These are phyloP conservation scores for Desmodesmus armatus DNA, from an alignment of 139 green algal genomes.

Conservation along the genomic window DNA sequence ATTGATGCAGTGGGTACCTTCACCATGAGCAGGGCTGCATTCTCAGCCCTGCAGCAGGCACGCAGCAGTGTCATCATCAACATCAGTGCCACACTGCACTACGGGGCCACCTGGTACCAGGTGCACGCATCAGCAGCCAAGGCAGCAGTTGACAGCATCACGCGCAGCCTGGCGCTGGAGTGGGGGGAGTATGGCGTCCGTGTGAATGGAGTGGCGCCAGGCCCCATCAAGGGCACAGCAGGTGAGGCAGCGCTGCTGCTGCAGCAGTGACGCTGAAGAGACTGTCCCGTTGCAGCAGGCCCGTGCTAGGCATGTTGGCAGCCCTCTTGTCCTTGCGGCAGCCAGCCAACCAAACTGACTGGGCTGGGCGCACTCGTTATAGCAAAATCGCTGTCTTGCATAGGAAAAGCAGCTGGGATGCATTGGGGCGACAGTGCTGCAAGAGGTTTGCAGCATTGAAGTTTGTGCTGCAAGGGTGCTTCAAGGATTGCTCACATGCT, in stretches of 20 bases:
- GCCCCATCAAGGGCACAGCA: constrained; percentile 90
- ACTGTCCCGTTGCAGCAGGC: not conserved
- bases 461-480: not conserved
- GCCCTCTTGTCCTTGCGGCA: too few species aligned
- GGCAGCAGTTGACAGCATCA: constrained; percentile 93
- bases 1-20: constrained; percentile 97
- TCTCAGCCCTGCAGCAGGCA: constrained; percentile 60
- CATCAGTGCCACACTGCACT: constrained; percentile 97
- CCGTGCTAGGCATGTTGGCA: not conserved
- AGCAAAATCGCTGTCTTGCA: too few species aligned
- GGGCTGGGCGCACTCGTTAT: too few species aligned
- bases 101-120: constrained; percentile 96
- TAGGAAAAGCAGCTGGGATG: too few species aligned
- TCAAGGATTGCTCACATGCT: not conserved
- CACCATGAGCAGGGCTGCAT: constrained; percentile 85
- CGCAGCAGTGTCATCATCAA: constrained; percentile 84
- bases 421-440: too few species aligned
- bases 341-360: too few species aligned
- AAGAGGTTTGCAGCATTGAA: not conserved
- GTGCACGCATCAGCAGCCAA: constrained; percentile 89
- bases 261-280: not conserved
- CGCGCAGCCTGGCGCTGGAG: constrained; percentile 90
- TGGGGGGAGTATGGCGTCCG: constrained; percentile 91
- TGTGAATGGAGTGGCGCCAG: constrained; percentile 90
- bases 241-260: constrained; percentile 49